Evolutionary conservation across 2,329 filamentous ascomycete genomes (phyloP), one percentile per base, ranked within the genome.

Genomic region (Paecilomyces variotii): DNA sequence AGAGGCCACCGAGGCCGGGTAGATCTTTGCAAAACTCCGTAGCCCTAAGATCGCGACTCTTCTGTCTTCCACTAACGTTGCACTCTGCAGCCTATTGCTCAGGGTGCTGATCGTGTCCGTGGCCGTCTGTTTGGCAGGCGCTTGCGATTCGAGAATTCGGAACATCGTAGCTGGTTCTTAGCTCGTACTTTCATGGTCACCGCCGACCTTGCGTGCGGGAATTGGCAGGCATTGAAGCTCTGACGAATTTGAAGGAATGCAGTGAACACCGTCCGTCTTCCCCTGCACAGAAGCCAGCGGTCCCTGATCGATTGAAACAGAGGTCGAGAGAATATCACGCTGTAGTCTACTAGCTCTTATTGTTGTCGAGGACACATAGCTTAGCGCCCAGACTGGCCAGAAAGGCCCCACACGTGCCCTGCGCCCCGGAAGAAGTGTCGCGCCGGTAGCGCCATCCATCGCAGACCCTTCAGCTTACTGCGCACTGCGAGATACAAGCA

Each of bases 21-120:
- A 97, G 61, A 95, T 87, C 76, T 97, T 97, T 50, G 94, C 91
- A 74, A 99, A 97, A 77, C 92, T 97, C 66, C 95, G 85, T 39
- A 99, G 81, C 19, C 94, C 94, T 30, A 96, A 84, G 54, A 99
- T 96, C 53, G 94, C 92, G 58, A 91, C 92, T 62, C 94, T 87
- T 57, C 95, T 88, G 74, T 99, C 95, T 77, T 99, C 94, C 49
- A 99, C 84, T 14, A 99, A 82, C 0, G 91, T 97, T 52, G 92
- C 91, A 65, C 90, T 96, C 70, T 87, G 86, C 45, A 99, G 84
- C 58, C 94, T 89, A 68, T 87, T 87, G 75, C 91, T 95, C 61
- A 97, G 82, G 50, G 92, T 89, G 62, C 87, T 89, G 73, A 99
- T 99, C 50, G 94, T 97, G 72, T 96, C 91, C 70, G 90, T 88